Base-by-base conservation (phyloP, 2,329 filamentous ascomycete genomes). In the Stagonosporopsis rhizophila region DNA sequence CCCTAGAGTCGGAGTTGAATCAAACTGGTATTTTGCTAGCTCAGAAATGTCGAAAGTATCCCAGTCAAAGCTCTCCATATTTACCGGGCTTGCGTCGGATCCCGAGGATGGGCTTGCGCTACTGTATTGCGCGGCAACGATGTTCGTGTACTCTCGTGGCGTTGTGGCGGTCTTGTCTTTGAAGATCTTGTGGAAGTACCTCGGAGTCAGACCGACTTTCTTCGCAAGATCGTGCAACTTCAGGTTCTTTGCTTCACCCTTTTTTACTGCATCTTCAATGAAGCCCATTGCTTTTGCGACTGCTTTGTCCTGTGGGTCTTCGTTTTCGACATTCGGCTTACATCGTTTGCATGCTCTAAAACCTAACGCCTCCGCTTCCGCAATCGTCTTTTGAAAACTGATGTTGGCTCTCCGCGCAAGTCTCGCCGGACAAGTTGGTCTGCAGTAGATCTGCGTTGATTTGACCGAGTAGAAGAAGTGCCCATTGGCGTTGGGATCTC, bases 321-420 rank as follows among this genome's bases (percentile, higher is more conserved):
- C 65, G 64, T 77, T 49, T 2, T 66, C 66, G 6, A 49, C 56
- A 19, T 81, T 75, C 49, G 79, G 85, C 56, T 79, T 78, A 71
- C 85, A 87, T 15, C 84, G 77, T 71, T 85, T 86, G 73, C 85
- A 88, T 0, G 85, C 75, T 22, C 85, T 77, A 65, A 80, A 87
- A 1, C 85, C 69, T 15, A 77, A 79, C 11, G 71, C 67, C 61
- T 80, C 78, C 1, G 86, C 86, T 27, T 81, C 76, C 0, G 67
- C 57, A 0, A 77, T 66, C 0, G 74, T 78, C 15, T 79, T 68
- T 71, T 80, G 86, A 72, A 87, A 89, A 28, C 76, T 73, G 28
- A 90, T 78, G 19, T 83, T 82, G 11, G 84, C 79, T n/a, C 83
- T 78, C 2, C 80, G 77, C 1, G 83, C 81, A 14, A 90, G 80